These are phyloP conservation scores for Cryptococcus depauperatus DNA, from an alignment of 1,284 basidiomycete genomes.

Conservation along the genomic window DNA sequence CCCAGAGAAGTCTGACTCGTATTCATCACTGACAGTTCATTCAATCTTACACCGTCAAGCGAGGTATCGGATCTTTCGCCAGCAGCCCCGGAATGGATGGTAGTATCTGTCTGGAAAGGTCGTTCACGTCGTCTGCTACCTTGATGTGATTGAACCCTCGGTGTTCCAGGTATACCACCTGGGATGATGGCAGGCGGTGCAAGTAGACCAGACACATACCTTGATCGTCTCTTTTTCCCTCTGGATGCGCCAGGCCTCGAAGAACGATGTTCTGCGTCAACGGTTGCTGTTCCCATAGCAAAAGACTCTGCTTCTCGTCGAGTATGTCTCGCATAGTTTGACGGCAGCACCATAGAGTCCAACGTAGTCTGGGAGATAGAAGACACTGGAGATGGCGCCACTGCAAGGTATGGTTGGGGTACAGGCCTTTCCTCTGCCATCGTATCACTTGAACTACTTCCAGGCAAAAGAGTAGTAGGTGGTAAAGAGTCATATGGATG, in stretches of 20 bases:
- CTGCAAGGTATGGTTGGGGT: slow-evolving; percentile 35
- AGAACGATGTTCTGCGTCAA: background rate
- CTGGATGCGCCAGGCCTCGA: background rate
- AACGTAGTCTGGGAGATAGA: slow-evolving; percentile 23
- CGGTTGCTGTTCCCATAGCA: background rate
- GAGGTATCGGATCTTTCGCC: background rate
- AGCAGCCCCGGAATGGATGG: slow-evolving; percentile 4
- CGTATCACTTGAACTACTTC: too few species aligned
- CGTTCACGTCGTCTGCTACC: background rate
- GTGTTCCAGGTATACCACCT: slow-evolving; percentile 22
- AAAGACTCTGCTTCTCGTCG: background rate
- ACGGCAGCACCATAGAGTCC: slow-evolving; percentile 18
- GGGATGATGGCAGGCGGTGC: slow-evolving; percentile 35
- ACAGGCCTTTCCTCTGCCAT: slow-evolving; percentile 13
- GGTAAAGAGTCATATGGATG: too few species aligned
- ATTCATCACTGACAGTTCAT: slow-evolving; percentile 18
- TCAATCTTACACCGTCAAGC: slow-evolving; percentile 9
- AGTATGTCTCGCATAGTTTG: slow-evolving; percentile 9
- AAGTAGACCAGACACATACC: slow-evolving; percentile 23
- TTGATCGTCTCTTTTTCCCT: slow-evolving; percentile 3
- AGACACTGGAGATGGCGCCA: slow-evolving; percentile 31
- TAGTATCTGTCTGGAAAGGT: too few species aligned
- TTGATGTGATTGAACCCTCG: slow-evolving; percentile 14
- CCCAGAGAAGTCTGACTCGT: slow-evolving; percentile 25
- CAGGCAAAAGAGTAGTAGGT: too few species aligned